Conservation (phyloP, 176 grass and related monocot species). For the Musa troglodytarum region DNA sequence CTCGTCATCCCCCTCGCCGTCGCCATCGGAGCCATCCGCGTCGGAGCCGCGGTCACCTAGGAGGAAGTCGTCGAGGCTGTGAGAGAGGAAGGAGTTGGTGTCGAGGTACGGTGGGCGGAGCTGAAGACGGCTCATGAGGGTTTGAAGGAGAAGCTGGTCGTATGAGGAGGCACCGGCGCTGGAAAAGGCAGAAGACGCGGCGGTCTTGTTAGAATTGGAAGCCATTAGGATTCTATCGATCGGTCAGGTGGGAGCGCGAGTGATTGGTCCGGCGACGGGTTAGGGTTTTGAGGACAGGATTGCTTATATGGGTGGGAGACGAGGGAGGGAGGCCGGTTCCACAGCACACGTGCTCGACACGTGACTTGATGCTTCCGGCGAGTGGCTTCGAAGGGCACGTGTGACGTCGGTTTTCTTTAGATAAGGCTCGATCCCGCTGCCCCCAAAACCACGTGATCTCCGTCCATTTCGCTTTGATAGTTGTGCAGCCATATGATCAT, state of each 20-base stretch:
- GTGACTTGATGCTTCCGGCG: too few species aligned
- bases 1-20: neutral
- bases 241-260: neutral
- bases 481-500: too few species aligned
- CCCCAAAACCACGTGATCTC: too few species aligned
- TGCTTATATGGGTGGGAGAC: too few species aligned
- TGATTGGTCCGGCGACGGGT: neutral
- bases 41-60: constrained; percentile 4
- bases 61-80: constrained; percentile 58
- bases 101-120: constrained; percentile 85
- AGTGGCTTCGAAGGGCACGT: too few species aligned
- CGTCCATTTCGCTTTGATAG: too few species aligned
- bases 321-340: too few species aligned
- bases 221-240: neutral
- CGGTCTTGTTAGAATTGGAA: constrained; percentile 20
- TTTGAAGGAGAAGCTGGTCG: constrained; percentile 76
- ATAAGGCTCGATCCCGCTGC: too few species aligned
- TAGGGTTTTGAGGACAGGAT: neutral
- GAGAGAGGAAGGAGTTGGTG: constrained; percentile 93
- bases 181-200: constrained; percentile 21
- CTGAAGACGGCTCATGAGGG: constrained; percentile 82
- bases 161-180: constrained; percentile 33
- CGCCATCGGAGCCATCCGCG: constrained; percentile 25
- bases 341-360: too few species aligned
- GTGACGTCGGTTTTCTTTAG: too few species aligned